These are phyloP conservation scores for Wickerhamiella musiphila DNA, from an alignment of 805 yeast species.

Conservation along the genomic window DNA sequence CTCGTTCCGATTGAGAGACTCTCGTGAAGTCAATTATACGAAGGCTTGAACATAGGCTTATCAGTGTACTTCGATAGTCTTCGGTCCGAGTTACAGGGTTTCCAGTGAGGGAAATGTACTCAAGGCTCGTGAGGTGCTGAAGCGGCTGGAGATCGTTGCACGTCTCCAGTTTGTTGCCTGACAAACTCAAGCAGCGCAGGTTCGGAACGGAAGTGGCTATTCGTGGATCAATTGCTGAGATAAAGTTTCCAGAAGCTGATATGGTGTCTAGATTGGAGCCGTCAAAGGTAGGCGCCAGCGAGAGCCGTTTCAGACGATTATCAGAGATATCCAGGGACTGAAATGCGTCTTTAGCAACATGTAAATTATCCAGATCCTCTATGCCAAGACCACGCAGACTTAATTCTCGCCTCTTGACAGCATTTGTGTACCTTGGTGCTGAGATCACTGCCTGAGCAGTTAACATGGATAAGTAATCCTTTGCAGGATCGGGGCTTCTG, in stretches of 20 bases:
- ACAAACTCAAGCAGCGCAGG: constrained; percentile 34
- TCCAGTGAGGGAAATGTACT: constrained; percentile 34
- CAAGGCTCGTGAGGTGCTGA: constrained; percentile 26
- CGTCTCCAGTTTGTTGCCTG: constrained; percentile 32
- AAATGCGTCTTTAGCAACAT: constrained; percentile 26
- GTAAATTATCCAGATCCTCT: constrained; percentile 29
- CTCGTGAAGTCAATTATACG: constrained; percentile 50
- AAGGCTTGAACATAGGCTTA: constrained; percentile 48
- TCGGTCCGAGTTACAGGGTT: constrained; percentile 36
- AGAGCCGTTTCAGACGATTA: constrained; percentile 45
- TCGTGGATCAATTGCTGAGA: constrained; percentile 26
- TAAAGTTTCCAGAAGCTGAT: constrained; percentile 45
- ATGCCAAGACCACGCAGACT: constrained; percentile 24
- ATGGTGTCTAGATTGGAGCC: constrained; percentile 35
- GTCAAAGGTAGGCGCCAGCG: constrained; percentile 29
- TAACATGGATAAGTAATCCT: constrained; percentile 2
- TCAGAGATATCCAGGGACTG: constrained; percentile 58
- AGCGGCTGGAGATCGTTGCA: constrained; percentile 29
- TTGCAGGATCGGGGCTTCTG: too few relatives aligned
- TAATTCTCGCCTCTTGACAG: constrained; percentile 26
- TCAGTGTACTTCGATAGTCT: constrained; percentile 40
- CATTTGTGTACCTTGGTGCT: constrained; percentile 24
- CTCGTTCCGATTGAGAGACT: constrained; percentile 39
- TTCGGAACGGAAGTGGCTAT: constrained; percentile 27
- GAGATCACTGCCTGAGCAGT: constrained; percentile 1